A percentile compares a stretch with the other conserved stretches of the same genome.
Conservation (phyloP, 148 eudicot species). For the Drosera capensis region DNA sequence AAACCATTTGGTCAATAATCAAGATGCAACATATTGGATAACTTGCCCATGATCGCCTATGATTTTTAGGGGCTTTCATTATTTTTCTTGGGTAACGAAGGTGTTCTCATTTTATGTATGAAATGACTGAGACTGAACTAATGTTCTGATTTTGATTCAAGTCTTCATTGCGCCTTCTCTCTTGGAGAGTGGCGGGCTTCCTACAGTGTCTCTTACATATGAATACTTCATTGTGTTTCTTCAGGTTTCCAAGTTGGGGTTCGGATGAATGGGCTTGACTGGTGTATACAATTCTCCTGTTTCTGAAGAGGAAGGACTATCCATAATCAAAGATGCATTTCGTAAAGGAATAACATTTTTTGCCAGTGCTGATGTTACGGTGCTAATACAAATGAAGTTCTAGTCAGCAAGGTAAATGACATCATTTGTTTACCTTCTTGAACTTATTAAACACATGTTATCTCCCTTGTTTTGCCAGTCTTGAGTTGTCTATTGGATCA, state of each 20-base stretch:
- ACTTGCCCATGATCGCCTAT: too few species aligned
- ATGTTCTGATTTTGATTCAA: too few species aligned
- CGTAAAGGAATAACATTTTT: constrained; percentile 51
- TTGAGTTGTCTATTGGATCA: background rate
- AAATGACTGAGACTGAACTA: too few species aligned
- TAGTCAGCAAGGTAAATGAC: constrained; percentile 45
- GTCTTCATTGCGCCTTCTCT: background rate
- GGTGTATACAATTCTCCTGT: constrained; percentile 36
- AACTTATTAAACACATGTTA: background rate
- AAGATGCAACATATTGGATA: too few species aligned
- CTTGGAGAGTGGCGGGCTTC: background rate
- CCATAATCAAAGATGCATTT: constrained; percentile 44
- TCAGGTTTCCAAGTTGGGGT: constrained; percentile 51
- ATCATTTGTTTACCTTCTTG: background rate
- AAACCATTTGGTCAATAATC: too few species aligned
- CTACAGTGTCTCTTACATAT: background rate
- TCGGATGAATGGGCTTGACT: constrained; percentile 43
- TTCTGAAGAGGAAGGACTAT: constrained; percentile 41
- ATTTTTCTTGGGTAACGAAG: too few species aligned
- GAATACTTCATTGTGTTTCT: background rate
- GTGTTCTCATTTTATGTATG: too few species aligned
- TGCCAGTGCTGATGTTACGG: constrained; percentile 68
- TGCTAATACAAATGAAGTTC: constrained; percentile 33
- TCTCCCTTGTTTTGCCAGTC: background rate
- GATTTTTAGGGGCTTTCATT: too few species aligned